Evolutionary conservation across 2,329 filamentous ascomycete species (phyloP).

Genomic region (Hirsutella minnesotensis): DNA sequence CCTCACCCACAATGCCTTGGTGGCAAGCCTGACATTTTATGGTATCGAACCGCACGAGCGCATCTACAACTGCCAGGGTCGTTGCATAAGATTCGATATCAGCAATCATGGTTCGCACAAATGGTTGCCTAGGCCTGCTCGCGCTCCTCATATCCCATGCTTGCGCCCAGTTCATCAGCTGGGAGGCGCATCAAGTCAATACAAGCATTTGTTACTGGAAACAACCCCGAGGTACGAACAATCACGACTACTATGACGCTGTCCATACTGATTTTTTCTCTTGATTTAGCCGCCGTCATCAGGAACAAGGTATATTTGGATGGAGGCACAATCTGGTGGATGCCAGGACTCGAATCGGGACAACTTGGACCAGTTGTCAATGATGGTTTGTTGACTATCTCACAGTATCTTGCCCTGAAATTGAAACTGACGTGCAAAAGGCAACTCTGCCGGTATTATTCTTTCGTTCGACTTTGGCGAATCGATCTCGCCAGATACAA

Average conservation of each 20-base stretch:
- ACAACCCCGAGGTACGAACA: constrained; percentile 26
- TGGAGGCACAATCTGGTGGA: constrained; percentile 46
- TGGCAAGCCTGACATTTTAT: too few species aligned
- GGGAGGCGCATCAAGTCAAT: constrained; percentile 40
- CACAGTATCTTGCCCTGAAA: too few species aligned
- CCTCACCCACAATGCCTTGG: too few species aligned
- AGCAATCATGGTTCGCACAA: constrained; percentile 9
- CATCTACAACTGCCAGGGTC: neutral
- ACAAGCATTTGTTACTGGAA: constrained; percentile 49
- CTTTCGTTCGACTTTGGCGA: constrained; percentile 46
- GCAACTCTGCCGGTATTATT: constrained; percentile 38
- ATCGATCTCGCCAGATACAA: constrained; percentile 38
- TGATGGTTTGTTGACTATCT: constrained; percentile 28
- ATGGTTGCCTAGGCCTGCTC: constrained; percentile 8
- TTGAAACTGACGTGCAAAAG: constrained; percentile 20
- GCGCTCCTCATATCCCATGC: constrained; percentile 7
- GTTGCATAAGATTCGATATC: neutral
- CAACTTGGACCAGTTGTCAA: constrained; percentile 10
- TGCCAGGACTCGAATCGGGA: constrained; percentile 35
- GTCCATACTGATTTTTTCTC: constrained; percentile 8
- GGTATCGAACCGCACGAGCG: too few species aligned
- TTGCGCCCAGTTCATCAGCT: constrained; percentile 31
- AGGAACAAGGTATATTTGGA: constrained; percentile 55
- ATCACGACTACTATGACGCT: neutral
- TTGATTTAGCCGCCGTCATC: constrained; percentile 38